Percentiles rank a stretch among this genome's conserved stretches.
Conservation (phyloP, 805 yeast genomes). For the Starmerella riodocensis region DNA sequence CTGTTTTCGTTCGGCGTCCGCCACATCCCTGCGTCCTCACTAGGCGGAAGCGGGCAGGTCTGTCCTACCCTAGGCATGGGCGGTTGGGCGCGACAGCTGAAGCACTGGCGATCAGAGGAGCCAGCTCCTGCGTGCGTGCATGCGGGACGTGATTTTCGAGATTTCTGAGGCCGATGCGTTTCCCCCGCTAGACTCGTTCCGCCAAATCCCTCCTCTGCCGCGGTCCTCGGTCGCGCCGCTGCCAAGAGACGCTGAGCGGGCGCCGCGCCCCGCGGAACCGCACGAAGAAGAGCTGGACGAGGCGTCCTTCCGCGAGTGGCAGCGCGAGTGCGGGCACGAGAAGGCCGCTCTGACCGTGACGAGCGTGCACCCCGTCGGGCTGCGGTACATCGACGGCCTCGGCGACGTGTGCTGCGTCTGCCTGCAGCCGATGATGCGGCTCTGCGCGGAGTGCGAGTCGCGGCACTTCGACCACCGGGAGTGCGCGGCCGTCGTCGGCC, state of each 20-base stretch:
- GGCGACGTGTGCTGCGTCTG: slow-evolving; percentile 10
- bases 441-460: slow-evolving; percentile 8
- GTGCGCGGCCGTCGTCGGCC: slow-evolving; percentile 6
- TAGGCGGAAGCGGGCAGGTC: too few species aligned
- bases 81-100: too few species aligned
- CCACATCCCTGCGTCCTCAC: too few species aligned
- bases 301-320: too few species aligned
- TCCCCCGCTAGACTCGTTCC: not conserved
- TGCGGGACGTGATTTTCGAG: not conserved
- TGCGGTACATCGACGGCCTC: slow-evolving; percentile 5
- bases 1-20: too few species aligned
- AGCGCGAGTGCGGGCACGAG: not conserved
- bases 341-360: not conserved
- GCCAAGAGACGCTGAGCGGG: too few species aligned
- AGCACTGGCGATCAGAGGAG: too few species aligned
- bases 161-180: not conserved
- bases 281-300: not conserved
- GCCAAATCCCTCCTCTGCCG: not conserved
- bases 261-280: not conserved
- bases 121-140: too few species aligned
- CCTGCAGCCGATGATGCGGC: slow-evolving; percentile 10
- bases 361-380: slow-evolving; percentile 1
- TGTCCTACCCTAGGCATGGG: too few species aligned
- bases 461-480: not conserved
- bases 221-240: too few species aligned